Evolutionary conservation across 2,329 filamentous ascomycete species (phyloP), one percentile per base, ranked within the genome.

Genomic region (Aureobasidium sp.): DNA sequence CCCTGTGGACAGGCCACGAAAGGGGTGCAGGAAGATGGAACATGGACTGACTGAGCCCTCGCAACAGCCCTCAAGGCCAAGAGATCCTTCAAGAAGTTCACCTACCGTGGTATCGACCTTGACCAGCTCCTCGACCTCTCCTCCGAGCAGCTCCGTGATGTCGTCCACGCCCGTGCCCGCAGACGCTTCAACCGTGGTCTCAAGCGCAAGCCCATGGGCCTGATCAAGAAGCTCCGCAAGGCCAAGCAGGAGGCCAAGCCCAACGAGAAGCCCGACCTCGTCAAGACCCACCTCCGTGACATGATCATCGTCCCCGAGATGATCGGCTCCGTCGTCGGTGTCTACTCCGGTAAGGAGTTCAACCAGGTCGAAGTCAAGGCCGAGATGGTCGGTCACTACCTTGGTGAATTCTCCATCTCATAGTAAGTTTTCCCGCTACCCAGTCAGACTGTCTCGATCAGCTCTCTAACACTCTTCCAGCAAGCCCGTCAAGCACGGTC

Each of bases 281-380:
- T 97, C 85, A 97, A 97, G 89, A 99, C 93, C 67, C 93, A 99
- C 81, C 89, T 99, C 75, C 92, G 93, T 81, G 89, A 99, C 85
- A 99, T 99, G 94, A 97, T 99, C 79, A 88, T 99, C 77, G 94
- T 99, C 73, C 94, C 94, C 74, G 94, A 99, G 86, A 97, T 99
- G 94, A 99, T 99, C 78, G 94, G 94, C 75, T 90, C 85, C 81
- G 93, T 99, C 75, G 89, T 99, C 75, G 94, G 92, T 78, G 94
- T 99, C 85, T 99, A 99, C 90, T 96, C 91, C 71, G 94, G 94
- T 78, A 99, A 99, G 89, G 92, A 97, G 82, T 99, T 99, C 90
- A 99, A 99, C 89, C 93, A 97, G 86, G 92, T 99, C 74, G 94
- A 99, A 82, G 94, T 99, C 84, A 97, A 97, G 88, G 94, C 94